Conservation (phyloP, 1,284 basidiomycete species). For the Ceratobasidium sp. region DNA sequence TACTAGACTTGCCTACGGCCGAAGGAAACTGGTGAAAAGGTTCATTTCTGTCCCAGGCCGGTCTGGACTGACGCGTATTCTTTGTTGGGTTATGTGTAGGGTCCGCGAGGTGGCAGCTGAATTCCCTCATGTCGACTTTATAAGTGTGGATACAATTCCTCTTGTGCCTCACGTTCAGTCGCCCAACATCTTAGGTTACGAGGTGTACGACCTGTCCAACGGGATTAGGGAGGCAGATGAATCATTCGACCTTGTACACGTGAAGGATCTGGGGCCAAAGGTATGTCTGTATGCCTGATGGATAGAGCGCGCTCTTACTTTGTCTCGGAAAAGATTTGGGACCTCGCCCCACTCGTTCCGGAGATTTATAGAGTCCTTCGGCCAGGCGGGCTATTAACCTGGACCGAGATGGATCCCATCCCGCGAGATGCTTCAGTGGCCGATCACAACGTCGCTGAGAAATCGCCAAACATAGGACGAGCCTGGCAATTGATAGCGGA, state of each 20-base stretch:
- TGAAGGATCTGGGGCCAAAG: conserved; percentile 3
- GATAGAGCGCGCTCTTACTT: background rate
- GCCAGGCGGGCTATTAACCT: conserved; percentile 24
- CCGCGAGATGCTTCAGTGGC: conserved; percentile 15
- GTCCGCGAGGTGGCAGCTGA: conserved; percentile 27
- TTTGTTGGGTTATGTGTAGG: background rate
- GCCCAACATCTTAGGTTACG: conserved; percentile 27
- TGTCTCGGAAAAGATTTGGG: conserved; percentile 13
- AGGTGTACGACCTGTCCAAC: conserved; percentile 33
- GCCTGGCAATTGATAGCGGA: conserved; percentile 17
- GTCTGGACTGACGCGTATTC: too few species aligned
- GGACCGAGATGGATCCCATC: conserved; percentile 17
- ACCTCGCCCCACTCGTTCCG: conserved; percentile 14
- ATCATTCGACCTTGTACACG: conserved; percentile 12
- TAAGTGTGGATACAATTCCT: conserved; percentile 28
- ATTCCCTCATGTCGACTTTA: conserved; percentile 35
- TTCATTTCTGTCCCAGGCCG: too few species aligned
- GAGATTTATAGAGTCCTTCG: conserved; percentile 31
- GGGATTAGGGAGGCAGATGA: conserved; percentile 18
- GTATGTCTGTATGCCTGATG: background rate
- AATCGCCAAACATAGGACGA: conserved; percentile 15
- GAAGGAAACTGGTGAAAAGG: conserved; percentile 32
- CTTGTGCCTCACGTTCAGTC: conserved; percentile 24
- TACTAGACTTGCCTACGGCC: conserved; percentile 27
- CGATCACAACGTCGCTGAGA: conserved; percentile 5